A percentile compares a stretch with the other conserved stretches of the same genome.
phyloP scores from a whole-genome alignment of 148 eudicot genomes.

The Drosera capensis region DNA sequence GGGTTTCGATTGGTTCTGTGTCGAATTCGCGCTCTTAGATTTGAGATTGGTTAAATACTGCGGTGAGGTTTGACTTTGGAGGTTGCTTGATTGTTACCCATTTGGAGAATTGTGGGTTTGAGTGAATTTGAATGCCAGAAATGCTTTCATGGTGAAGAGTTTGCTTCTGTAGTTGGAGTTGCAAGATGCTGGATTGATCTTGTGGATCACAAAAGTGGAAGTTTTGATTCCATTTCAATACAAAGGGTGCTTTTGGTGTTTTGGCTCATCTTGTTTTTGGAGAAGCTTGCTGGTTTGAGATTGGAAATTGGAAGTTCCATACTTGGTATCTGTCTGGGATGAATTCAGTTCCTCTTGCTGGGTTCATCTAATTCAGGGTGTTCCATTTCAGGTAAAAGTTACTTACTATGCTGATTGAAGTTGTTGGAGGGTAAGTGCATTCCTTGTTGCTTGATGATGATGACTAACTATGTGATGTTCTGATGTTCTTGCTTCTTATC shows the following conservation, averaged over 20 bases:
- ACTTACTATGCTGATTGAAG: not conserved
- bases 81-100: not conserved
- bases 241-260: conserved; percentile 13
- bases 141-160: not conserved
- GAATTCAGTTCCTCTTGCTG: not conserved
- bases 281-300: not conserved
- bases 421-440: no score
- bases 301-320: conserved; percentile 6
- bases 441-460: no score
- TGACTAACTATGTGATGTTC: no score
- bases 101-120: not conserved
- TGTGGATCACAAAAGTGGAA: conserved; percentile 19
- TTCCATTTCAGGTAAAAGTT: not conserved
- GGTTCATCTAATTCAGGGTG: not conserved
- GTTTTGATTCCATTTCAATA: conserved; percentile 27
- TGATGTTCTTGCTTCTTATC: no score
- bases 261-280: conserved; percentile 8
- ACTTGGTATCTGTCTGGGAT: not conserved
- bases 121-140: not conserved
- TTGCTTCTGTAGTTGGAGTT: conserved; percentile 4
- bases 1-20: no score
- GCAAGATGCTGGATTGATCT: conserved; percentile 8
- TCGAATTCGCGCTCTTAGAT: not conserved
- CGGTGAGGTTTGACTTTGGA: not conserved
- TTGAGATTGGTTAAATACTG: no score